phyloP scores from a whole-genome alignment of 176 grass and related monocot genomes.

The Canna indica region DNA sequence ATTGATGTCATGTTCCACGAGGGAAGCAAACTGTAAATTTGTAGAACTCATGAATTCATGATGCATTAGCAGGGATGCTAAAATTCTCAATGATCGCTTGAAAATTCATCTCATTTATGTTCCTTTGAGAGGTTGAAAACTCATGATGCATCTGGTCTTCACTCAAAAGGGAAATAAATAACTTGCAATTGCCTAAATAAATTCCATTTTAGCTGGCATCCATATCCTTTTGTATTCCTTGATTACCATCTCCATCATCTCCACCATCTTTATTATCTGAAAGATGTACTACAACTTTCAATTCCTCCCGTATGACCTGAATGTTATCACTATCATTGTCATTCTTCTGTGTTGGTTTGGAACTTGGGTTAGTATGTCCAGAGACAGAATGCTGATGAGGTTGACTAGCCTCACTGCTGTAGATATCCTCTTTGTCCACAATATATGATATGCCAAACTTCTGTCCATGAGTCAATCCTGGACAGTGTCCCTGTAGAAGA shows the following conservation, averaged over 20 bases:
- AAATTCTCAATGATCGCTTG: neutral
- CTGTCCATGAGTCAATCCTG: conserved; percentile 70
- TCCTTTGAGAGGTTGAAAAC: neutral
- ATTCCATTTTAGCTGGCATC: neutral
- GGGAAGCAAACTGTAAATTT: neutral
- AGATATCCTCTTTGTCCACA: conserved; percentile 28
- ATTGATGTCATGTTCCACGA: neutral
- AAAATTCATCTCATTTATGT: neutral
- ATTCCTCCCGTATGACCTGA: neutral
- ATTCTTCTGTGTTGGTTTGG: neutral
- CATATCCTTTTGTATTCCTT: neutral
- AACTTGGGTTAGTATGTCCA: conserved; percentile 27
- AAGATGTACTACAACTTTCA: neutral
- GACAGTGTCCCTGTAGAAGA: conserved; percentile 55
- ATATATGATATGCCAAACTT: conserved; percentile 65
- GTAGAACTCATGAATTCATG: neutral
- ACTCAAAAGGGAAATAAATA: neutral
- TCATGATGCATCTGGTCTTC: neutral
- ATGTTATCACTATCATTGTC: neutral
- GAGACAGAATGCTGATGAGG: conserved; percentile 33
- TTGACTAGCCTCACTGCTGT: conserved; percentile 31
- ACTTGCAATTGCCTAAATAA: neutral
- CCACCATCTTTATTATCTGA: neutral
- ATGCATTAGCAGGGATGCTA: neutral
- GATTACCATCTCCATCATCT: neutral